Base-by-base conservation (phyloP, 352 stramenopile species). In the Saprolegnia diclina region DNA sequence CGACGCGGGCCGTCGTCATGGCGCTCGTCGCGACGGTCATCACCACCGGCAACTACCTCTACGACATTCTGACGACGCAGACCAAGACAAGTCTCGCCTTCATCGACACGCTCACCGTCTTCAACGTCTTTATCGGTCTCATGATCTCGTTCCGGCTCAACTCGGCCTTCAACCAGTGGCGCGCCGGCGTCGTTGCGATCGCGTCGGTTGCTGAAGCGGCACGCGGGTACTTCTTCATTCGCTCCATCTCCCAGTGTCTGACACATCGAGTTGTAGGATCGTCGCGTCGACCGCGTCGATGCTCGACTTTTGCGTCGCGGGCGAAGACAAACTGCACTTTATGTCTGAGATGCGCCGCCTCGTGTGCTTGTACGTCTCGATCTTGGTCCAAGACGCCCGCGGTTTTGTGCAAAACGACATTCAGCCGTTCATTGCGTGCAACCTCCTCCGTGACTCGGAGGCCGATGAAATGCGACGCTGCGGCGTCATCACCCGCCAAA, bases 41-140 rank as follows among this genome's bases (percentile, higher is more conserved):
- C 40, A 80, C 83, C 0, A 22, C 78, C 9, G 57, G 72, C 38
- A 90, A 93, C 67, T 63, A 78, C 18, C 76, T 79, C 44, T 74
- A 90, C 68, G 74, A 72, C 22, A 91, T 93, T 50, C 82, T 91
- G 32, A 81, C 87, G 29, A 65, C 76, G 6, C 44, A 59, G n/a
- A 89, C 83, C 19, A 79, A 79, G 9, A 73, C 85, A 14, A 91
- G 83, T 46, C 88, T 81, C 16, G 83, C 85, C 16, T 91, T 91
- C 57, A 85, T 82, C 0, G 82, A 91, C 73, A 89, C 85, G 21
- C 73, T 93, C 37, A 89, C 82, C n/a, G 85, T 93, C 14, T 91
- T 91, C 74, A 93, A 93, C 75, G 90, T 83, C 53, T 93, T 93
- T 55, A 67, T 93, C 1, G 85, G 83, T 1, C 80, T 93, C 64